Conservation (phyloP, 169 alveolate genomes). For the Amoebophrya sp. region DNA sequence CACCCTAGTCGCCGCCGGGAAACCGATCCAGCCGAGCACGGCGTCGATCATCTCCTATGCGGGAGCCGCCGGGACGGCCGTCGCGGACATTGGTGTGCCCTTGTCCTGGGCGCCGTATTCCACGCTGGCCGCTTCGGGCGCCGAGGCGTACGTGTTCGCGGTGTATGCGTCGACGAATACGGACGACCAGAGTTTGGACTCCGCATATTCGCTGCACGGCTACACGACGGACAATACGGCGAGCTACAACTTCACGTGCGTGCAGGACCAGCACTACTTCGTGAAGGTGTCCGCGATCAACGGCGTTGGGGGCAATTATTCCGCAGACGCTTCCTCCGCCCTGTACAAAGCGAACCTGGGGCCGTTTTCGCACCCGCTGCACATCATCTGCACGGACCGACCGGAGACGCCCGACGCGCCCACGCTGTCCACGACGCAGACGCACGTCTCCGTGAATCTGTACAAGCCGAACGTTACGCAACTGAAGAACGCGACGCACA, state of each 20-base stretch:
- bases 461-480: background rate
- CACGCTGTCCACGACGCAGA: background rate
- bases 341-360: background rate
- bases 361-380: background rate
- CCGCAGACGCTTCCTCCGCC: background rate
- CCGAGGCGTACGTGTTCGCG: background rate
- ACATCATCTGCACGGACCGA: background rate
- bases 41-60: background rate
- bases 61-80: background rate
- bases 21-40: background rate
- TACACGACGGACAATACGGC: background rate
- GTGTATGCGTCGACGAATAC: background rate
- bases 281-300: constrained; percentile 14
- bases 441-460: background rate
- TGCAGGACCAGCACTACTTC: background rate
- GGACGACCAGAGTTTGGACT: background rate
- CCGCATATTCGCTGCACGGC: background rate
- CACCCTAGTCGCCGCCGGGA: background rate
- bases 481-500: background rate
- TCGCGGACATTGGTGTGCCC: background rate
- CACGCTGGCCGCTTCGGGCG: background rate
- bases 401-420: constrained; percentile 8
- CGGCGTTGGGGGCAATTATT: constrained; percentile 11
- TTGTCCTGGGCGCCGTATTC: background rate
- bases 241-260: background rate